Evolutionary conservation across 148 eudicot genomes (phyloP).

Genomic region (Persicaria maculosa): DNA sequence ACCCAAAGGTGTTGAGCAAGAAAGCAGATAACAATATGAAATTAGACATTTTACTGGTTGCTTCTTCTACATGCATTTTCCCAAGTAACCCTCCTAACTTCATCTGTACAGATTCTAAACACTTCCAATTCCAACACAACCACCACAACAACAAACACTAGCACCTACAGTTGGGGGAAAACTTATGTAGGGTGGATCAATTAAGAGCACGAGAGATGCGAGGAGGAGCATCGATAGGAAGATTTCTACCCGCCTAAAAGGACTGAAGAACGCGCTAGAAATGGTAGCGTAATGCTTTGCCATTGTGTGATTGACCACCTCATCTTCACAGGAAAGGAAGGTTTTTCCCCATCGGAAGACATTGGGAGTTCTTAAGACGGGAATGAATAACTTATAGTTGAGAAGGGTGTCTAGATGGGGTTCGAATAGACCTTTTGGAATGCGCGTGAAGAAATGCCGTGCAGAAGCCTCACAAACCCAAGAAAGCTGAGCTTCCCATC

Average conservation of each 20-base stretch:
- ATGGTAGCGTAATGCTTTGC: neutral
- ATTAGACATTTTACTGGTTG: neutral
- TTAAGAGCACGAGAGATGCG: neutral
- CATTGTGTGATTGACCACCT: neutral
- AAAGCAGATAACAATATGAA: neutral
- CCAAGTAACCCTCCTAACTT: neutral
- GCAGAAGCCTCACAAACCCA: conserved; percentile 86
- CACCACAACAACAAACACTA: conserved; percentile 13
- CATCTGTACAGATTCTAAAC: conserved; percentile 1
- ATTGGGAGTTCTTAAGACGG: neutral
- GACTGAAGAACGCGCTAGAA: neutral
- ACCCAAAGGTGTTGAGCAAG: no score
- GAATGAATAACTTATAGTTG: neutral
- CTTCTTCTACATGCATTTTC: conserved; percentile 1
- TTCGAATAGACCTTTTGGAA: conserved; percentile 51
- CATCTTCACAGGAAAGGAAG: neutral
- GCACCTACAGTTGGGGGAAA: neutral
- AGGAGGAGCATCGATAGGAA: no score
- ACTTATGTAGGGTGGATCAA: conserved; percentile 5
- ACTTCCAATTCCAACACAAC: conserved; percentile 4
- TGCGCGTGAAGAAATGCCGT: conserved; percentile 67
- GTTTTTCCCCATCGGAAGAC: neutral
- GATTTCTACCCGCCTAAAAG: neutral
- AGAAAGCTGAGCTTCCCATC: conserved; percentile 95
- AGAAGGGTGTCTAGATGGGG: neutral